Evolutionary conservation across 169 alveolate species (phyloP), one percentile per base, ranked within the genome.

Genomic region (Perkinsus marinus): DNA sequence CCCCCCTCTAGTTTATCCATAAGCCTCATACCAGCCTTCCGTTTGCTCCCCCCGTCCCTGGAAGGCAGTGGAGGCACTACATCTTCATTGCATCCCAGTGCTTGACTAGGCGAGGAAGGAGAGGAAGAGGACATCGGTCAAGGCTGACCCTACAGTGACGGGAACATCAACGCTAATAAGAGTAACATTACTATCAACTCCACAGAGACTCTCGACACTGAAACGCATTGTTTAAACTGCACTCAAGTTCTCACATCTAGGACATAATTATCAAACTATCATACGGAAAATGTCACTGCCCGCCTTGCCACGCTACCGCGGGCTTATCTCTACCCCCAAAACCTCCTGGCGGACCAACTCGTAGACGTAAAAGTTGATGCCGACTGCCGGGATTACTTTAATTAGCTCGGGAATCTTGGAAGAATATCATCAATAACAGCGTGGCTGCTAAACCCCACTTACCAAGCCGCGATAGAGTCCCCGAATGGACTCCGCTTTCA

Each of bases 311-410:
- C 3, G 46, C 46, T 57, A 89, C 46, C 91, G 39, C 17, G 91
- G 91, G 46, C 46, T n/a, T 3, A 89, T 41, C 46, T n/a, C 37
- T 16, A 34, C 43, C 30, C 43, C 47, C 22, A 89, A 39, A 0
- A 89, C 37, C 30, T 89, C 91, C 19, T 89, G 91, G 19, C 91
- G 46, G 36, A 89, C 38, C 39, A 26, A 34, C 46, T 89, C 91
- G 91, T 89, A 89, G 19, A 89, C 46, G 30, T 89, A 89, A n/a
- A 89, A 89, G 37, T 89, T 89, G 46, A 89, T 39, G 6, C 91
- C 91, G 36, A 89, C 91, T 9, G 91, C 91, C 38, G 91, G 91
- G 6, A 41, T 41, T 13, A 89, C 91, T 89, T 89, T 89, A 39
- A 89, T 30, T 26, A 89, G 91, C 43, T 89, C 91, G 26, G 91